These are phyloP conservation scores for Phytopythium chamaehyphon DNA, from an alignment of 352 stramenopile genomes.

Conservation along the genomic window DNA sequence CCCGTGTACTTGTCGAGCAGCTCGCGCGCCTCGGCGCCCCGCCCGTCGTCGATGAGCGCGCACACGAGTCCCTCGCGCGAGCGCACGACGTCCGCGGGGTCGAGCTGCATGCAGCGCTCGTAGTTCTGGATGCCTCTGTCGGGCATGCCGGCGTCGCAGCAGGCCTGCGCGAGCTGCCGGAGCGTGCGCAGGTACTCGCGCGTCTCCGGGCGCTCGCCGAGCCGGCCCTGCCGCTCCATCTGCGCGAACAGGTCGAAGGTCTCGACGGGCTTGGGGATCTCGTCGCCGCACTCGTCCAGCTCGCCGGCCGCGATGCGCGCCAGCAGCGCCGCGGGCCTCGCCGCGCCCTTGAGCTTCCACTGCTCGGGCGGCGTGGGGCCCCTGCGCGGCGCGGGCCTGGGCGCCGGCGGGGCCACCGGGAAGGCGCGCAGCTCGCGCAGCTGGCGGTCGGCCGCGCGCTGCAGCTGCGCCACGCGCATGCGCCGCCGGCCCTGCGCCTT, in stretches of 20 bases:
- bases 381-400: conserved; percentile 38
- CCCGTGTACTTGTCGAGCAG: conserved; percentile 63
- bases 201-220: conserved; percentile 60
- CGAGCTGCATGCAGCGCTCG: conserved; percentile 71
- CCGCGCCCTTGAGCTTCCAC: conserved; percentile 81
- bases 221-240: conserved; percentile 38
- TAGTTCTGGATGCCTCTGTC: conserved; percentile 82
- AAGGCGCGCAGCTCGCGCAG: conserved; percentile 60
- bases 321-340: conserved; percentile 59
- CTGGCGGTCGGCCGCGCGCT: conserved; percentile 69
- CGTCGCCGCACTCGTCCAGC: conserved; percentile 69
- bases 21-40: conserved; percentile 59
- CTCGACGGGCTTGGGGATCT: conserved; percentile 69
- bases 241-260: conserved; percentile 74
- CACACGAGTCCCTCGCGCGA: conserved; percentile 70
- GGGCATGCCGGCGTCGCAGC: conserved; percentile 64
- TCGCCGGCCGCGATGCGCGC: conserved; percentile 77
- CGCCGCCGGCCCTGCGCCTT: conserved; percentile 60
- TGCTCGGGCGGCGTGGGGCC: conserved; percentile 53
- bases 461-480: conserved; percentile 79
- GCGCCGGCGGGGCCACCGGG: conserved; percentile 32
- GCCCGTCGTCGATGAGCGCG: conserved; percentile 76
- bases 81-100: conserved; percentile 53
- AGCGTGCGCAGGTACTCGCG: conserved; percentile 63
- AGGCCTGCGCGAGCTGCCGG: conserved; percentile 69